phyloP scores from a whole-genome alignment of 2,329 filamentous ascomycete species.

The Fusarium camptoceras region DNA sequence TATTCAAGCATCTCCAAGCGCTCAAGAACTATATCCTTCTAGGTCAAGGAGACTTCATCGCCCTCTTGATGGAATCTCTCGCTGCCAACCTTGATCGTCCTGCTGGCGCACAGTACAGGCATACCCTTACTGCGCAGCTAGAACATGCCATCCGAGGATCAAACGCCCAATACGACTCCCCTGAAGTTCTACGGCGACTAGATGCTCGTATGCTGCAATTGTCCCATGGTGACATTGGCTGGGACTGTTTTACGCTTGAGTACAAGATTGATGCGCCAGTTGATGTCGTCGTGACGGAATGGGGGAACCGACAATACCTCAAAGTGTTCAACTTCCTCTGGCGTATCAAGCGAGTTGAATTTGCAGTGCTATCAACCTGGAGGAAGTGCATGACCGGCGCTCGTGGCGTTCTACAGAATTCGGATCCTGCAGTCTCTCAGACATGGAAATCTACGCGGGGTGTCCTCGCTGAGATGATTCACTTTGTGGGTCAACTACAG shows the following conservation, averaged over 20 bases:
- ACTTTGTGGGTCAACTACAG: slow-evolving; percentile 96
- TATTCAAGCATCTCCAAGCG: slow-evolving; percentile 91
- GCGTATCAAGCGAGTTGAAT: slow-evolving; percentile 98
- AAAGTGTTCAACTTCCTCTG: slow-evolving; percentile 99
- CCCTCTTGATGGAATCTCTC: slow-evolving; percentile 94
- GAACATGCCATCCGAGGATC: slow-evolving; percentile 97
- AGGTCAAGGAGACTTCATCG: slow-evolving; percentile 97
- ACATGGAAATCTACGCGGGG: slow-evolving; percentile 94
- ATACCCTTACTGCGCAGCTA: slow-evolving; percentile 96
- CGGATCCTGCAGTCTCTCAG: slow-evolving; percentile 74
- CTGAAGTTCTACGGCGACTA: slow-evolving; percentile 89
- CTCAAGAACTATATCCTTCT: slow-evolving; percentile 95
- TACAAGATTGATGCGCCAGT: slow-evolving; percentile 98
- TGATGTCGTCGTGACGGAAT: slow-evolving; percentile 96
- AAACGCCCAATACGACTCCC: slow-evolving; percentile 94
- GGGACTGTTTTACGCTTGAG: slow-evolving; percentile 98
- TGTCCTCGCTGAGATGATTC: slow-evolving; percentile 95
- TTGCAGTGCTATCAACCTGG: slow-evolving; percentile 91
- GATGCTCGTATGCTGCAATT: slow-evolving; percentile 99
- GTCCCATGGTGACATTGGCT: slow-evolving; percentile 95
- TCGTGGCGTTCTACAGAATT: slow-evolving; percentile 85
- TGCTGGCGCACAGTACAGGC: slow-evolving; percentile 95
- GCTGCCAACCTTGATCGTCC: slow-evolving; percentile 93
- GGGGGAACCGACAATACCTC: slow-evolving; percentile 94
- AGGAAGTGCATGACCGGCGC: slow-evolving; percentile 95